Percentiles rank a stretch among this genome's conserved stretches.
Conservation (phyloP, 2,329 filamentous ascomycete genomes). For the Aschersonia sp. region DNA sequence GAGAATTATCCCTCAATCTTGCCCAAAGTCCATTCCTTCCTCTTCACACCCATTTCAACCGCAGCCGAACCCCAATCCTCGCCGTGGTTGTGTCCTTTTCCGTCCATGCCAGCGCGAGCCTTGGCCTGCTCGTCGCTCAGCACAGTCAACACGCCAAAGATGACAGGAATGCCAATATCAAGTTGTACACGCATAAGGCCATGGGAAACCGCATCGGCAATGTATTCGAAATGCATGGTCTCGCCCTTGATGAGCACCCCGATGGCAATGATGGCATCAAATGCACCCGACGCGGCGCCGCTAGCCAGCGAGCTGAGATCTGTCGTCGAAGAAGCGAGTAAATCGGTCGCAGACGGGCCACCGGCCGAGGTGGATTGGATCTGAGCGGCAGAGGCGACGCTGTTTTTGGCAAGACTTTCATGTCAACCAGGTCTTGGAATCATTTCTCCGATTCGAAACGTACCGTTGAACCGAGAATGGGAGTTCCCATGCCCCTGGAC, state of each 20-base stretch:
- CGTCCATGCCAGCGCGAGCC: constrained; percentile 63
- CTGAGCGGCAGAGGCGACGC: constrained; percentile 73
- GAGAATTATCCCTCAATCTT: constrained; percentile 29
- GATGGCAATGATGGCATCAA: constrained; percentile 89
- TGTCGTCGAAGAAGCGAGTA: constrained; percentile 53
- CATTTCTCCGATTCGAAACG: neutral
- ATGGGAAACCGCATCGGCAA: constrained; percentile 77
- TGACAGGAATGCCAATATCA: constrained; percentile 74
- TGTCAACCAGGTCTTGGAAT: neutral
- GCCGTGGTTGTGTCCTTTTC: constrained; percentile 72
- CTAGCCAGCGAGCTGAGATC: constrained; percentile 43
- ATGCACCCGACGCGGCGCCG: constrained; percentile 41
- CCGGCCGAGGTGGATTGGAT: constrained; percentile 57
- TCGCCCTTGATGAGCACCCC: constrained; percentile 96
- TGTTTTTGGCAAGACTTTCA: constrained; percentile 16
- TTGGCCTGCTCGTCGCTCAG: constrained; percentile 77
- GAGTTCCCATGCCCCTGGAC: constrained; percentile 89
- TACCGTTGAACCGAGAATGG: constrained; percentile 81
- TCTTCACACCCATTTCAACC: constrained; percentile 85
- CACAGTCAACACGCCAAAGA: constrained; percentile 86
- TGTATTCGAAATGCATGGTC: constrained; percentile 99
- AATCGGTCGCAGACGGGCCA: constrained; percentile 56
- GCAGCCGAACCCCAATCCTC: constrained; percentile 92
- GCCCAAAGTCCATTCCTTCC: constrained; percentile 68
- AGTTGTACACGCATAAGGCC: constrained; percentile 91